Evolutionary conservation across 2,329 filamentous ascomycete genomes (phyloP), one percentile per base, ranked within the genome.

Genomic region (Colletotrichum liriopes): DNA sequence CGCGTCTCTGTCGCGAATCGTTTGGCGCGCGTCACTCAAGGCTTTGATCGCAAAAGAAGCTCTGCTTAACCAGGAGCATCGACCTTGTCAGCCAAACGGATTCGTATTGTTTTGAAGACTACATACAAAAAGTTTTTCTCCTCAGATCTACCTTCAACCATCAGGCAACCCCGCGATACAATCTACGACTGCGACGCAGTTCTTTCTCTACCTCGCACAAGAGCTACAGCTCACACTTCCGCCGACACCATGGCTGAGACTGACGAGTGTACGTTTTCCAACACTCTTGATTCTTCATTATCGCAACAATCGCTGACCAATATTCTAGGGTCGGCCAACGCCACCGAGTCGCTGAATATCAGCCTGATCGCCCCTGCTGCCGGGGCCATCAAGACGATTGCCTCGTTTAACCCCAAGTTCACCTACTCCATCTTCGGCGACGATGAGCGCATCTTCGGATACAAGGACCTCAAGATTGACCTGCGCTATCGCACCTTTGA

Each of bases 361-460:
- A 90, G 88, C 64, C 86, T 93, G 45, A 83, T 90, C 23, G 84
- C 85, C 51, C 85, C 88, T 14, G 82, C 85, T 7, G 81, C 84
- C 23, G 82, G 82, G 9, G 85, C 86, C 74, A 79, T 88, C 61
- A 90, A 89, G 77, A 89, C 87, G 41, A 84, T 92, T 76, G 87
- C 89, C 35, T 88, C 89, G 37, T 98, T 99, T 82, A 88, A 94
- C 73, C 97, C 96, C 0, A 89, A 90, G 78, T 97, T 95, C 81
- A 98, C 96, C 23, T 98, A 98, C 82, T 86, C 94, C 1, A 93
- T 99, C 74, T 98, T 98, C 77, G 94, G 94, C 78, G 93, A 98
- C n/a, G 92, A 96, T 11, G 95, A 99, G 82, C 89, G 88, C 39
- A 96, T 98, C 75, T 95, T 97, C 77, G 96, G 96, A 47, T 98